Conservation (phyloP, 257 asterid species). For the Paraleonurus japonicus region DNA sequence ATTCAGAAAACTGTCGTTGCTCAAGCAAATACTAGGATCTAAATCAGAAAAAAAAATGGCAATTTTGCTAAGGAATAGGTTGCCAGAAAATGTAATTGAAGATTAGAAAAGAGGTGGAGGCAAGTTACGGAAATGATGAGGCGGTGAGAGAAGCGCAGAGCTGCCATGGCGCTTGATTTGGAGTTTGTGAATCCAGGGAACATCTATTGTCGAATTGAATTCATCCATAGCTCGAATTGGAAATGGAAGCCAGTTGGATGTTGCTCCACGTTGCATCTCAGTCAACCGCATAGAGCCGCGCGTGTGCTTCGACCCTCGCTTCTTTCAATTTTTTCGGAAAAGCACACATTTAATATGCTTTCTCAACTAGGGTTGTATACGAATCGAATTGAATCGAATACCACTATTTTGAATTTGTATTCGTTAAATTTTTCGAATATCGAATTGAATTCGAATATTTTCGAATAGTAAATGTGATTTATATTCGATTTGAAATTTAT, state of each 20-base stretch:
- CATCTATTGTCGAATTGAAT: not conserved
- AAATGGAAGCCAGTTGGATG: not conserved
- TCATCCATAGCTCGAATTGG: not conserved
- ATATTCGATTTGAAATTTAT: no score
- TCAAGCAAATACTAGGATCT: conserved; percentile 1
- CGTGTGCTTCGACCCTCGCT: not conserved
- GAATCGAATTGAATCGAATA: no score
- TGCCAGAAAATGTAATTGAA: not conserved
- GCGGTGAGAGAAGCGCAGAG: conserved; percentile 32
- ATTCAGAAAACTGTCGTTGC: not conserved
- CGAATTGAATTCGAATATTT: no score
- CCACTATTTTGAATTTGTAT: no score
- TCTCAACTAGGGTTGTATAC: no score
- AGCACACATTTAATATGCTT: no score
- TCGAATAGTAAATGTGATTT: no score
- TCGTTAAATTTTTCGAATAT: no score
- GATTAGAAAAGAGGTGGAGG: not conserved
- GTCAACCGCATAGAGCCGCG: conserved; percentile 23
- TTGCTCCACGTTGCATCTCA: conserved; percentile 30
- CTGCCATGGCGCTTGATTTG: conserved; percentile 23
- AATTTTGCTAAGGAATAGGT: not conserved
- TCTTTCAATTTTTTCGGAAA: not conserved
- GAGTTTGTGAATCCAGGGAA: not conserved
- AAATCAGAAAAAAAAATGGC: not conserved
- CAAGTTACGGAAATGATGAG: conserved; percentile 43